These are phyloP conservation scores for Penicillium sp. DNA, from an alignment of 2,329 filamentous ascomycete genomes.

Conservation along the genomic window DNA sequence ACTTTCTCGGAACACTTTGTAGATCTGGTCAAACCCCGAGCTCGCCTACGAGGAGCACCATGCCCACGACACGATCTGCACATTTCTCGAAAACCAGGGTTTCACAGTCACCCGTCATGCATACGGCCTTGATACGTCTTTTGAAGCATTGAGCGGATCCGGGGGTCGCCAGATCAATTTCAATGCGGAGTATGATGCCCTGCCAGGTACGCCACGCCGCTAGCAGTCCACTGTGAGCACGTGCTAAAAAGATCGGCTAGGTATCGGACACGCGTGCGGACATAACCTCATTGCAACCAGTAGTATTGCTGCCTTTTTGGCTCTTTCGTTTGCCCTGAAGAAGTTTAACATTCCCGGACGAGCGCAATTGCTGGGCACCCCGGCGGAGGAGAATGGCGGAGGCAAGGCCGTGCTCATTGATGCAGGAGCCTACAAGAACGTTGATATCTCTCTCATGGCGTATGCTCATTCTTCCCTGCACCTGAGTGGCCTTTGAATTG, in stretches of 20 bases:
- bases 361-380: slow-evolving; percentile 44
- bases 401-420: slow-evolving; percentile 49
- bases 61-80: slow-evolving; percentile 56
- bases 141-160: slow-evolving; percentile 51
- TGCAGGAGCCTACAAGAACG: slow-evolving; percentile 47
- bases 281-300: slow-evolving; percentile 46
- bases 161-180: slow-evolving; percentile 44
- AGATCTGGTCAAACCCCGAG: slow-evolving; percentile 57
- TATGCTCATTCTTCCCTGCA: slow-evolving; percentile 27
- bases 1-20: background rate
- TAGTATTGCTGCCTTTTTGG: slow-evolving; percentile 47
- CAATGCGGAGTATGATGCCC: slow-evolving; percentile 50
- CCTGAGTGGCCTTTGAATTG: too few relatives aligned
- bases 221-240: background rate
- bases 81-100: slow-evolving; percentile 50
- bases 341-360: slow-evolving; percentile 45
- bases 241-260: slow-evolving; percentile 30
- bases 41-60: slow-evolving; percentile 56
- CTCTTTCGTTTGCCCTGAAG: slow-evolving; percentile 51
- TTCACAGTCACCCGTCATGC: slow-evolving; percentile 54
- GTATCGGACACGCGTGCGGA: slow-evolving; percentile 47
- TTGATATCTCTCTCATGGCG: slow-evolving; percentile 51
- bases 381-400: slow-evolving; percentile 45
- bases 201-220: slow-evolving; percentile 32
- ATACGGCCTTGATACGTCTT: slow-evolving; percentile 58